These are phyloP conservation scores for Aspergillus bridgeri DNA, from an alignment of 495 filamentous ascomycete species.

Conservation along the genomic window DNA sequence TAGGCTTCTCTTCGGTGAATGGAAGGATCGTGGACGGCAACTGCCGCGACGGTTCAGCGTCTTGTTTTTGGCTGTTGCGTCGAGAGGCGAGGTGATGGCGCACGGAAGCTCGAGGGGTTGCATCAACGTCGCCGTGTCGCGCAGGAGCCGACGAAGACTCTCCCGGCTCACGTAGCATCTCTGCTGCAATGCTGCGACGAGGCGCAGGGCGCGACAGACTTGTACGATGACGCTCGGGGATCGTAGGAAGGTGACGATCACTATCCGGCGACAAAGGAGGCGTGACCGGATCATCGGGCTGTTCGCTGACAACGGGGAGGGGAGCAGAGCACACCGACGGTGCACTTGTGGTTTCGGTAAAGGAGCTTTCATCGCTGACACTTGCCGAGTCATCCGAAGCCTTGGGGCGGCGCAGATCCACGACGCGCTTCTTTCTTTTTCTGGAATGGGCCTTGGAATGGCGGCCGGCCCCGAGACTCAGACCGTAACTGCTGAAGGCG, in stretches of 20 bases:
- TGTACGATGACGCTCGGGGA: constrained; percentile 38
- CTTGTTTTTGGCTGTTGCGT: constrained; percentile 28
- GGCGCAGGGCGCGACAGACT: constrained; percentile 30
- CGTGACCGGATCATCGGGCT: constrained; percentile 45
- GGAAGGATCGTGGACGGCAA: constrained; percentile 38
- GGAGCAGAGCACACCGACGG: constrained; percentile 43
- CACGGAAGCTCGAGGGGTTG: constrained; percentile 34
- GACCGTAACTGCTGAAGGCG: constrained; percentile 49
- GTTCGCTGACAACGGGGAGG: constrained; percentile 38
- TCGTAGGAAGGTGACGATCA: constrained; percentile 32
- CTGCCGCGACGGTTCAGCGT: constrained; percentile 28
- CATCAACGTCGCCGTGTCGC: constrained; percentile 30
- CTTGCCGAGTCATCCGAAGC: constrained; percentile 54
- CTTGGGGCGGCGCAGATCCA: constrained; percentile 74
- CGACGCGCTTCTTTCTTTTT: constrained; percentile 89
- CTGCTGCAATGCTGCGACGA: constrained; percentile 19
- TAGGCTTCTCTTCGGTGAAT: constrained; percentile 30
- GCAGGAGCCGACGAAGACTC: constrained; percentile 33
- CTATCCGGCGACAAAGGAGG: constrained; percentile 37
- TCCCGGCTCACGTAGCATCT: constrained; percentile 15
- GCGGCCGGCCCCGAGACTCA: constrained; percentile 61
- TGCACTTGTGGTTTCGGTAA: constrained; percentile 37
- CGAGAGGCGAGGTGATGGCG: constrained; percentile 13
- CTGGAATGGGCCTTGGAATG: constrained; percentile 64
- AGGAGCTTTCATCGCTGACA: constrained; percentile 47